Evolutionary conservation across 2,329 filamentous ascomycete genomes (phyloP), one percentile per base, ranked within the genome.

Genomic region (Dichotomopilus funicola): DNA sequence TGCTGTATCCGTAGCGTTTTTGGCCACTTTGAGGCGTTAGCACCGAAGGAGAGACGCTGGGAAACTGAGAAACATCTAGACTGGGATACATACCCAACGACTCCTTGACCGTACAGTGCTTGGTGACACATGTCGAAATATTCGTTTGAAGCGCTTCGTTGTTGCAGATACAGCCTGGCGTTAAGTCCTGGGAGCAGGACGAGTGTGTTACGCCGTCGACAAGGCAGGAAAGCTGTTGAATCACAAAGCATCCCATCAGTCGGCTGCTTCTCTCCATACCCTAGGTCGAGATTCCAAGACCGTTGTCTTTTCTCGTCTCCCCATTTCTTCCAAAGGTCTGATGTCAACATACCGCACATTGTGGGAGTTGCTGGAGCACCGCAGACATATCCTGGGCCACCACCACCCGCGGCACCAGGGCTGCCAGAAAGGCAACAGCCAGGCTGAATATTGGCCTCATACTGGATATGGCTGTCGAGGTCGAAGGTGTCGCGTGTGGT

Each of bases 71-170:
- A 27, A 3, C 19, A 27, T 27, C 19, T 9, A 37, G 34, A 9
- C 3, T 11, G 2, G 11, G 8, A 5, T 19, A 47, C 52, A 44
- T 57, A 57, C 52, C 45, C n/a, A 59, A 52, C 4, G 52, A 13
- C 33, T 59, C 34, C 12, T 43, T 57, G 41, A 57, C 27, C n/a
- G 54, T 55, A 52, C 57, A 59, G 40, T n/a, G 42, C 33, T 35
- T 37, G 40, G 36, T 33, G 36, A 57, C 47, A 27, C 55, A 57
- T 6, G 34, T 3, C 33, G 55, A 34, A 11, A 53, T 34, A 10
- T 53, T 10, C 4, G 9, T 6, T 27, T 54, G 51, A 9, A 57
- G 55, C 19, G 46, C n/a, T 11, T 1, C 40, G 35, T 57, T 48
- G 35, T 10, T 38, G 42, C 55, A 57, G 40, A 51, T 38, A 35